phyloP scores from a whole-genome alignment of 2,329 filamentous ascomycete genomes.

The Xenosphaeropsis pyriputrescens region DNA sequence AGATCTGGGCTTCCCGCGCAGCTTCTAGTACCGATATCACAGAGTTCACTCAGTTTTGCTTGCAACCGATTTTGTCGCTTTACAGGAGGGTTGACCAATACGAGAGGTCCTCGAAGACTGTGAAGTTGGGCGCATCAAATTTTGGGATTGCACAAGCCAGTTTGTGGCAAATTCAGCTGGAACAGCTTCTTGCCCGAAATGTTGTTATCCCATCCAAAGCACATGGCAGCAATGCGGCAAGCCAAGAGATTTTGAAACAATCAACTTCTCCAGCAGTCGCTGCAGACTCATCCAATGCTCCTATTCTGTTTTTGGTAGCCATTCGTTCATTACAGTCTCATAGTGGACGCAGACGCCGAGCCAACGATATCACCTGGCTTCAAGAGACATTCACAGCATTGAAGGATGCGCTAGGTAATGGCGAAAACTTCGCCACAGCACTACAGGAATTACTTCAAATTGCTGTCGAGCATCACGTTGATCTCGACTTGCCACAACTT shows the following conservation, averaged over 20 bases:
- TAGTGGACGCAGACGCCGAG: slow-evolving; percentile 26
- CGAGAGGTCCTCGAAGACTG: too few species aligned
- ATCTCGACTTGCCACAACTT: slow-evolving; percentile 19
- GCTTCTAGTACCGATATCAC: slow-evolving; percentile 8
- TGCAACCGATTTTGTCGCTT: slow-evolving; percentile 14
- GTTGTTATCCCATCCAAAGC: slow-evolving; percentile 18
- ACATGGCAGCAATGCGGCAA: slow-evolving; percentile 3
- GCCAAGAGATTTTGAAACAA: slow-evolving; percentile 10
- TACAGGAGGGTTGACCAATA: too few species aligned
- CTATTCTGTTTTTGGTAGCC: slow-evolving; percentile 28
- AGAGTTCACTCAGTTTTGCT: slow-evolving; percentile 17
- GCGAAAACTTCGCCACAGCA: slow-evolving; percentile 6
- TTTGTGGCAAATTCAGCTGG: slow-evolving; percentile 11
- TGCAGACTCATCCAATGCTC: slow-evolving; percentile 20
- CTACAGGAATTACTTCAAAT: slow-evolving; percentile 19
- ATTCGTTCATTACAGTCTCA: slow-evolving; percentile 26
- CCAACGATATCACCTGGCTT: slow-evolving; percentile 30
- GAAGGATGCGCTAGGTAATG: slow-evolving; percentile 9
- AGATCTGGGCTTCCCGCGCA: slow-evolving; percentile 14
- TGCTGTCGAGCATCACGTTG: slow-evolving; percentile 19
- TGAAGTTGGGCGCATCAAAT: too few species aligned
- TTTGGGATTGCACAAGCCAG: neutral
- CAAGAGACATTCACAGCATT: slow-evolving; percentile 27
- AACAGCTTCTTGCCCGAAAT: slow-evolving; percentile 18
- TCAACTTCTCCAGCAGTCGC: slow-evolving; percentile 7